Percentiles rank a stretch among this genome's conserved stretches.
Conservation (phyloP, 306 rosid species). For the Alnus glutinosa region DNA sequence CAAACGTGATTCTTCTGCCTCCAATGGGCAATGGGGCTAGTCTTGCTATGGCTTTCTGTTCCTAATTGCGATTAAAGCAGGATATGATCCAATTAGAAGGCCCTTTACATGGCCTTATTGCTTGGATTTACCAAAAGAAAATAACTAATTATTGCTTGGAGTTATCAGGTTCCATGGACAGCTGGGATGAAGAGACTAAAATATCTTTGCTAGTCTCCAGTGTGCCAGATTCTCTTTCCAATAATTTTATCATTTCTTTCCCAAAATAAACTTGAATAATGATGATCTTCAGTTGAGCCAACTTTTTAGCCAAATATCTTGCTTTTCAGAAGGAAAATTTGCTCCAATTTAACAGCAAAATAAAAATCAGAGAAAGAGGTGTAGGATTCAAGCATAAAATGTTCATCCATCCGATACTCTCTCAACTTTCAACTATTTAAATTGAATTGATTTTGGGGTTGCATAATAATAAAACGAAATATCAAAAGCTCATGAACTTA, state of each 20-base stretch:
- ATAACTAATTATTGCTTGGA: no score
- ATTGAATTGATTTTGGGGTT: no score
- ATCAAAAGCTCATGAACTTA: no score
- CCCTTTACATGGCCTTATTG: no score
- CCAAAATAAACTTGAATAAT: neutral
- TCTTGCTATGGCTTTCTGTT: neutral
- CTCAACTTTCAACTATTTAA: no score
- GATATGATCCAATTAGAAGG: no score
- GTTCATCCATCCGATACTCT: no score
- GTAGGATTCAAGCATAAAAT: neutral
- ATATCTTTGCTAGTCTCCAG: neutral
- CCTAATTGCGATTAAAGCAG: no score
- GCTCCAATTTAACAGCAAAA: neutral
- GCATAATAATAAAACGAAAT: no score
- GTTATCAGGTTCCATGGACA: no score
- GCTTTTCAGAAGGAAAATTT: neutral
- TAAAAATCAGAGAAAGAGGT: neutral
- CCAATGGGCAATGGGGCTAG: neutral
- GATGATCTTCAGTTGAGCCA: neutral
- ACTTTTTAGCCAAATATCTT: neutral
- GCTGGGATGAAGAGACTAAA: neutral
- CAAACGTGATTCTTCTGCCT: neutral
- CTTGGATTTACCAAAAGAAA: no score
- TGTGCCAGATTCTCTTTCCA: neutral
- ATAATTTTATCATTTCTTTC: neutral